Percentiles rank a stretch among this genome's conserved stretches.
These are phyloP conservation scores for Trichoderma koningiopsis DNA, from an alignment of 2,329 filamentous ascomycete genomes.

Conservation along the genomic window DNA sequence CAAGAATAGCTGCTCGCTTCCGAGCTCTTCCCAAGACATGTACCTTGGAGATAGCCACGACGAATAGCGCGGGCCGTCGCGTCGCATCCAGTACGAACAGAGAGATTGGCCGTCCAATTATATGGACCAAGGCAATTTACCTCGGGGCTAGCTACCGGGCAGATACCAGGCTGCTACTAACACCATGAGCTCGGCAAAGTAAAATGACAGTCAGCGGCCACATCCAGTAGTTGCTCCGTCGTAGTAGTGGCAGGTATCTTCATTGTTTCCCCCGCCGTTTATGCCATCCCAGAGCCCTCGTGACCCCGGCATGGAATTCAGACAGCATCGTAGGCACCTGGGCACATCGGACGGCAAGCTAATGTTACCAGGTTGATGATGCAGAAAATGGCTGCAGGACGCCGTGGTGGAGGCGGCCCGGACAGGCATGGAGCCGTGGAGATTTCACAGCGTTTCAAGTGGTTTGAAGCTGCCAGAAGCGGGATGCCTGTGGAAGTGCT, in stretches of 20 bases:
- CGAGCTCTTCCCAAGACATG: neutral
- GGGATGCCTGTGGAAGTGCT: slow-evolving; percentile 25
- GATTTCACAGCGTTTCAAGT: slow-evolving; percentile 25
- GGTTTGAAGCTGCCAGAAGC: slow-evolving; percentile 23
- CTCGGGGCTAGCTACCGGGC: neutral
- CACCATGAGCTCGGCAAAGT: neutral
- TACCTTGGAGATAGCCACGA: neutral
- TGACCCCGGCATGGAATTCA: neutral
- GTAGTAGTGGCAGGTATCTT: neutral
- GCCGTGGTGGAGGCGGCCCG: slow-evolving; percentile 22
- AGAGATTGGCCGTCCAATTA: neutral
- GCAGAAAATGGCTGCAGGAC: slow-evolving; percentile 25
- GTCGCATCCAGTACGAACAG: neutral
- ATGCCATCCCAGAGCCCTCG: neutral
- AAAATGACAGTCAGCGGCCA: neutral
- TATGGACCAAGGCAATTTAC: neutral
- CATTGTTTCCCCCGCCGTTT: neutral
- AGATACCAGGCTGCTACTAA: neutral
- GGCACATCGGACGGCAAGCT: slow-evolving; percentile 5
- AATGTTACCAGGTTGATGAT: slow-evolving; percentile 21
- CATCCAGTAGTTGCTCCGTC: neutral
- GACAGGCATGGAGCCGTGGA: slow-evolving; percentile 19
- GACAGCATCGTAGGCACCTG: neutral
- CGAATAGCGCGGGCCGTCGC: slow-evolving; percentile 22
- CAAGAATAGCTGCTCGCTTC: neutral